Evolutionary conservation across 768 basidiomycete species (phyloP).

Genomic region (Termitomyces bulborhizus): DNA sequence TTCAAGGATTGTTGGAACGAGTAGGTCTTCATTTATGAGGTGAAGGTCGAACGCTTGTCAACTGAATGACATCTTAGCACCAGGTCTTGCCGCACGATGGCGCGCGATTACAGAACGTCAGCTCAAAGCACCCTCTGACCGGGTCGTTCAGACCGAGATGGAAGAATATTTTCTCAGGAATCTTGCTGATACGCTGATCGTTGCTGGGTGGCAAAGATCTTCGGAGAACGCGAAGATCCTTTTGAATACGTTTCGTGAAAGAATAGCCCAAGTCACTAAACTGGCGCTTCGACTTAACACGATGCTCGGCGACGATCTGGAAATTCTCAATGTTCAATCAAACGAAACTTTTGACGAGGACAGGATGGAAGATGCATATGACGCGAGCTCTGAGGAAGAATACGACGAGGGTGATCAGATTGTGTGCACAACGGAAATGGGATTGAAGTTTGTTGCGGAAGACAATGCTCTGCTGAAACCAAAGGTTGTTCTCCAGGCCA

Average conservation of each 20-base stretch:
- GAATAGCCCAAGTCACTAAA: neutral
- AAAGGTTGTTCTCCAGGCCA: neutral
- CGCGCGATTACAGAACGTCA: slow-evolving; percentile 21
- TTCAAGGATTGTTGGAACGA: slow-evolving; percentile 29
- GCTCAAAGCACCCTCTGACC: slow-evolving; percentile 15
- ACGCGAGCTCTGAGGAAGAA: neutral
- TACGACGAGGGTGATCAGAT: neutral
- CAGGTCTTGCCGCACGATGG: slow-evolving; percentile 18
- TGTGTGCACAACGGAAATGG: neutral
- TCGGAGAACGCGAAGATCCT: neutral
- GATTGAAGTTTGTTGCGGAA: neutral
- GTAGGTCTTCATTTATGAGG: slow-evolving; percentile 16
- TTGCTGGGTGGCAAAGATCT: neutral
- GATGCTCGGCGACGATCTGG: neutral
- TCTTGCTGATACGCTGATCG: neutral
- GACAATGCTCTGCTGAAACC: neutral
- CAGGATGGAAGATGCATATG: neutral
- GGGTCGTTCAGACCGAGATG: slow-evolving; percentile 13
- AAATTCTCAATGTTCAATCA: neutral
- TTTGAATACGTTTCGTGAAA: neutral
- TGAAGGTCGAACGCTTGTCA: neutral
- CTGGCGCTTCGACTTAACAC: neutral
- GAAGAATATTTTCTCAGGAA: slow-evolving; percentile 1
- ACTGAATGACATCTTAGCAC: slow-evolving; percentile 9
- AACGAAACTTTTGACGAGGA: neutral